Evolutionary conservation across 2,329 filamentous ascomycete species (phyloP).

Genomic region (Fusarium begoniae): DNA sequence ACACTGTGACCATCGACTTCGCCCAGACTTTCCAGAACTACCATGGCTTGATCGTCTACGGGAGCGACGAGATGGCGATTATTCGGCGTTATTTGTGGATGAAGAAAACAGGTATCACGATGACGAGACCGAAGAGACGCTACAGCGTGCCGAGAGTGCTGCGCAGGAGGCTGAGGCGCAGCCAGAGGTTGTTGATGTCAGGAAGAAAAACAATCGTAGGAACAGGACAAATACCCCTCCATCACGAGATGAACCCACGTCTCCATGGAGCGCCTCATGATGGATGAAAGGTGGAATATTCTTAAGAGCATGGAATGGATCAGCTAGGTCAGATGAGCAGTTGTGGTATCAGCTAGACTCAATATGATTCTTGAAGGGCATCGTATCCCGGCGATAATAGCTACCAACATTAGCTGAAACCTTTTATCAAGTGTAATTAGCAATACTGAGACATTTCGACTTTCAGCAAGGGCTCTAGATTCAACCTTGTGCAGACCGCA

Average conservation of each 20-base stretch:
- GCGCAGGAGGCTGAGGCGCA: constrained; percentile 14
- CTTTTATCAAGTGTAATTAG: background rate
- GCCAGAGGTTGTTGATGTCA: constrained; percentile 38
- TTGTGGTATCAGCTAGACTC: background rate
- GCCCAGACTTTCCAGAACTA: constrained; percentile 49
- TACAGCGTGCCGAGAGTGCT: background rate
- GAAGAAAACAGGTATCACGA: constrained; percentile 43
- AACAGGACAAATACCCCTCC: constrained; percentile 34
- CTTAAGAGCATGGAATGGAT: background rate
- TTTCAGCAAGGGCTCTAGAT: background rate
- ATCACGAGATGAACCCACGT: constrained; percentile 28
- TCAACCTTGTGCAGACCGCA: background rate
- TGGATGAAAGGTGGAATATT: background rate
- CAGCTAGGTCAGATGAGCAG: background rate
- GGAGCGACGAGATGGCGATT: constrained; percentile 24
- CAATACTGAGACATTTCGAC: background rate
- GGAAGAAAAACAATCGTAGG: constrained; percentile 38
- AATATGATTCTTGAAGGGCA: background rate
- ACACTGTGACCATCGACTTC: constrained; percentile 51
- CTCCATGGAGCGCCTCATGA: constrained; percentile 24
- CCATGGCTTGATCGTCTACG: constrained; percentile 46
- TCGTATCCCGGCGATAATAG: background rate
- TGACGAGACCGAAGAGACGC: constrained; percentile 34
- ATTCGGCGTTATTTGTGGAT: constrained; percentile 35
- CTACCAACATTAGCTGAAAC: background rate